Evolutionary conservation across 805 yeast species (phyloP).

Genomic region (Ogataea siamensis): DNA sequence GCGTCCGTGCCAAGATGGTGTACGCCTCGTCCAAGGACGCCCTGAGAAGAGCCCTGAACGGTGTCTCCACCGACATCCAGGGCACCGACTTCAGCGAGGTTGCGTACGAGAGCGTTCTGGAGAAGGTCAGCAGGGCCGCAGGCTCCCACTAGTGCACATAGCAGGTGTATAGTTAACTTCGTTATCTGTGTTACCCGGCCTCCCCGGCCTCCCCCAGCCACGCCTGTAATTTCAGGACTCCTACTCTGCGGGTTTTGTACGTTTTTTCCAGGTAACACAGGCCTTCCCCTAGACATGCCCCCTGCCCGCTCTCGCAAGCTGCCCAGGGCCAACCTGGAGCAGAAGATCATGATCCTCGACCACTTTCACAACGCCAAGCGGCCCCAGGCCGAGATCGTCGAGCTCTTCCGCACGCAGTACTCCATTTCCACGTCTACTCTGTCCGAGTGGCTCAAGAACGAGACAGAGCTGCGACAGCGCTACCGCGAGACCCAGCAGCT

Average conservation of each 20-base stretch:
- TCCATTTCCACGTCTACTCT: constrained; percentile 60
- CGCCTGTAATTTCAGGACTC: constrained; percentile 10
- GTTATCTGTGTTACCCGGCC: constrained; percentile 16
- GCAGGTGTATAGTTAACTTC: constrained; percentile 6
- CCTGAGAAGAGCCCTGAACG: constrained; percentile 94
- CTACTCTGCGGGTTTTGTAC: background rate
- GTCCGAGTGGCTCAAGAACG: constrained; percentile 60
- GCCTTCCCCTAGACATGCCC: constrained; percentile 7
- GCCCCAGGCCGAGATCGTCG: constrained; percentile 60
- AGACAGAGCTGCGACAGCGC: constrained; percentile 46
- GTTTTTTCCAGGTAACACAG: constrained; percentile 7
- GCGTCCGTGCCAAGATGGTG: constrained; percentile 93
- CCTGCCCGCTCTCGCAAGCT: constrained; percentile 15
- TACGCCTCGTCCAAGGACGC: constrained; percentile 99
- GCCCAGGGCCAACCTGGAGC: constrained; percentile 58
- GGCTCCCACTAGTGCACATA: constrained; percentile 46
- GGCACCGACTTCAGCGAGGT: constrained; percentile 98
- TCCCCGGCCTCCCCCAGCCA: background rate
- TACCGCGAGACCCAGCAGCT: constrained; percentile 35
- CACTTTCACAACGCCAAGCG: constrained; percentile 45
- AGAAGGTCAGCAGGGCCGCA: constrained; percentile 82
- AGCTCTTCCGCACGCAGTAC: constrained; percentile 45
- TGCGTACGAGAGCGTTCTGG: constrained; percentile 89
- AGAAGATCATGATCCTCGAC: constrained; percentile 55
- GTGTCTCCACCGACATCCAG: constrained; percentile 91